Base-by-base conservation (phyloP, 2,329 filamentous ascomycete genomes). In the Fusarium sp. region DNA sequence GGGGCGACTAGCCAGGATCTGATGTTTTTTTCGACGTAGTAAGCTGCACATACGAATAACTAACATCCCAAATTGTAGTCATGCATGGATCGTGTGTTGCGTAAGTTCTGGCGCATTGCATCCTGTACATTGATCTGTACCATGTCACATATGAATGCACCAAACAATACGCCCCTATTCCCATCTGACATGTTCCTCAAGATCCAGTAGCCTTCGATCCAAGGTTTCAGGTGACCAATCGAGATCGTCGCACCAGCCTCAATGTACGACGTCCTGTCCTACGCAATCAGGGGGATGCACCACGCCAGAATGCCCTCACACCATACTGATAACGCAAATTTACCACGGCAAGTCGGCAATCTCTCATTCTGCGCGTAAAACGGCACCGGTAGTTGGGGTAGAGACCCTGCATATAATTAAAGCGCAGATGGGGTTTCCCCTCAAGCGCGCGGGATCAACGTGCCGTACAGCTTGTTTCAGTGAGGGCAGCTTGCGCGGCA, bases 401-500 rank as follows among this genome's bases (percentile, higher is more conserved):
- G 34, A 6, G 34, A 36, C 34, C 34, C 34, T 36, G 24, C 24
- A 21, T 57, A 26, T 51, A 36, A 36, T 36, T 21, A 52, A 22
- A 42, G 55, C 19, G 28, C 28, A 31, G 28, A 34, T 53, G 54
- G 55, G 28, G 28, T 24, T 28, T 31, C 44, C 45, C 45, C 45
- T 36, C 19, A 39, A 26, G 21, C 22, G 14, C 22, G n/a, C 61
- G 51, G 28, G 59, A 57, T 64, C 50, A n/a, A n/a, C 26, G 26
- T 57, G 60, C 58, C 58, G 43, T 57, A 10, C 17, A 19, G 7
- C 31, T 44, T 28, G 57, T 61, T 43, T 61, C 44, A 44, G 33
- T 14, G 10, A 54, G n/a, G 28, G 26, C 26, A 39, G 59, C 59
- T 64, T 64, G 61, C 61, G 61, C 28, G 61, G 59, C 61, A 36